phyloP scores from a whole-genome alignment of 352 stramenopile species.

The Phytopythium vexans region DNA sequence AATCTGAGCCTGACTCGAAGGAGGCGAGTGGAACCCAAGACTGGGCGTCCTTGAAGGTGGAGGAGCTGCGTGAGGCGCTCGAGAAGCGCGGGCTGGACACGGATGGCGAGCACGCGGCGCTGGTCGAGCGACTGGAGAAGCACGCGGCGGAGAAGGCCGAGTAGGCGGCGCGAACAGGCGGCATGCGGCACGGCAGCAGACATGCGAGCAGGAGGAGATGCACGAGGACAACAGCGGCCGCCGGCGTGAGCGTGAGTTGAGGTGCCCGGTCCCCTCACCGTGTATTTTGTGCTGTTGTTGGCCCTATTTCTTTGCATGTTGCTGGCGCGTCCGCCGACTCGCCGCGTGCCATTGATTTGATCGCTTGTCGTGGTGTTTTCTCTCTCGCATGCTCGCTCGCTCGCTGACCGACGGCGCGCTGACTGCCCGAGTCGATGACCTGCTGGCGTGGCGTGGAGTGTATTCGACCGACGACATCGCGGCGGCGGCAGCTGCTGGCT shows the following conservation, averaged over 20 bases:
- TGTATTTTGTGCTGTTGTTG: background rate
- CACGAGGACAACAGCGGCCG: too few relatives aligned
- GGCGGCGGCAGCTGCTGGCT: background rate
- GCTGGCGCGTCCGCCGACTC: background rate
- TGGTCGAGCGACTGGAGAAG: slow-evolving; percentile 6
- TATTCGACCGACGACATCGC: background rate
- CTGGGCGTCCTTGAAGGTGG: slow-evolving; percentile 20
- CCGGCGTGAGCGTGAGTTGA: too few relatives aligned
- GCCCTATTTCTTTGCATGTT: background rate
- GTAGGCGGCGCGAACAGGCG: slow-evolving; percentile 9
- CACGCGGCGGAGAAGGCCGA: slow-evolving; percentile 8
- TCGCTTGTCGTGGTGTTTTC: slow-evolving; percentile 6
- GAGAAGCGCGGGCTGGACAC: slow-evolving; percentile 11
- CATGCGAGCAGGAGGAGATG: too few relatives aligned
- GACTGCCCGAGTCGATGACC: background rate
- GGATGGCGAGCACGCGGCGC: slow-evolving; percentile 12
- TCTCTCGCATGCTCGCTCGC: background rate
- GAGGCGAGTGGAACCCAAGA: slow-evolving; percentile 11
- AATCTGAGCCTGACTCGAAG: slow-evolving; percentile 12
- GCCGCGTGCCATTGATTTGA: slow-evolving; percentile 1
- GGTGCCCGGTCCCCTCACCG: too few relatives aligned
- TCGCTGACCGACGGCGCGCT: background rate
- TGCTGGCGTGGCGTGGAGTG: background rate
- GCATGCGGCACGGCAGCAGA: background rate
- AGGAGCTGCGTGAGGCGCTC: slow-evolving; percentile 18